Conservation (phyloP, 345 rosid genomes). For the Brassica juncea region DNA sequence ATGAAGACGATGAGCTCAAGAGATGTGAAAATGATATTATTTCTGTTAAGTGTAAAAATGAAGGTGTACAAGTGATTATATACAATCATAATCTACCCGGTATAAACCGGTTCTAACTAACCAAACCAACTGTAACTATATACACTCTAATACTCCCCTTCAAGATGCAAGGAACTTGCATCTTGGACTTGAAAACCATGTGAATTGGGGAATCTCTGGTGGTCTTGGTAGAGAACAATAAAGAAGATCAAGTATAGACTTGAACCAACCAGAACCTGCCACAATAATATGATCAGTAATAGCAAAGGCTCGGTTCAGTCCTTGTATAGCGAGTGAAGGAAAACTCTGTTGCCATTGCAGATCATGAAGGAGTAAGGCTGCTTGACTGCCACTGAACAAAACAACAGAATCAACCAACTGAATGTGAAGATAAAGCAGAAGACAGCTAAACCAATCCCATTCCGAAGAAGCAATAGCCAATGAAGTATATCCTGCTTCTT, state of each 20-base stretch:
- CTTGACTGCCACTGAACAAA: not conserved
- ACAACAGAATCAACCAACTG: not conserved
- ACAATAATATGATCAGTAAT: not conserved
- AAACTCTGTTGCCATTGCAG: not conserved
- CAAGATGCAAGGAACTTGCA: not conserved
- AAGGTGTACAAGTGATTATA: not conserved
- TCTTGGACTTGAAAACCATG: not conserved
- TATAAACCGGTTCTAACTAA: not conserved
- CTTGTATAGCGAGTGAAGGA: not conserved
- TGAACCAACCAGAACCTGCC: not conserved
- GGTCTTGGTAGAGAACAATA: not conserved
- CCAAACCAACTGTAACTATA: not conserved
- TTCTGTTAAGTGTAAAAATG: not conserved
- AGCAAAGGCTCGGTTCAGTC: not conserved
- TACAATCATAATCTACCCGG: not conserved
- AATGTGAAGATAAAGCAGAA: not conserved
- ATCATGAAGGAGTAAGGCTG: not conserved
- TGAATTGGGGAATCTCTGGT: not conserved
- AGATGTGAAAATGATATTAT: not conserved
- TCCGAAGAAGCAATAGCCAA: not conserved
- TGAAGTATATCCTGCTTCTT: not conserved
- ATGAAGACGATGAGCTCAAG: not conserved
- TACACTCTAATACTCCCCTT: not conserved
- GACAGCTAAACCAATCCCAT: not conserved
- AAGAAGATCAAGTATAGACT: not conserved